phyloP scores from a whole-genome alignment of 164 flowering plant species.

The Brasenia schreberi region DNA sequence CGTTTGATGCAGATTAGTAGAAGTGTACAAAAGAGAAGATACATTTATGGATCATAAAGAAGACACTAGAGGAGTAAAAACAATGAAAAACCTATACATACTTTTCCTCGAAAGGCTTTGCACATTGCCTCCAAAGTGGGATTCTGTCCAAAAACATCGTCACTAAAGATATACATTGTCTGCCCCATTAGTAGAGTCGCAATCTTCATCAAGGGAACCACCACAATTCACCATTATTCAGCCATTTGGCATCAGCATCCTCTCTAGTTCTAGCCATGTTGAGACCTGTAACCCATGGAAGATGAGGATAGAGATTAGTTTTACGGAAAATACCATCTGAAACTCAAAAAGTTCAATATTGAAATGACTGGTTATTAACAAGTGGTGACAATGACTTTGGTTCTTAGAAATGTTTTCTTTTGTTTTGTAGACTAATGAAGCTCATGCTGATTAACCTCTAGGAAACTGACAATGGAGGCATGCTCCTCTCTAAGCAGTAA shows the following conservation, averaged over 20 bases:
- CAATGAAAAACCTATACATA: constrained; percentile 10
- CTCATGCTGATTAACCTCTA: too few species aligned
- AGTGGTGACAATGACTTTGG: too few species aligned
- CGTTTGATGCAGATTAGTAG: too few species aligned
- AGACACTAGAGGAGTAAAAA: not conserved
- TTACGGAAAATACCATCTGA: not conserved
- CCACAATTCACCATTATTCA: constrained; percentile 92
- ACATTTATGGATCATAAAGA: too few species aligned
- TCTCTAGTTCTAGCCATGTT: constrained; percentile 50
- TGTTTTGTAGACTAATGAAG: too few species aligned
- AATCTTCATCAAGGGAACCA: constrained; percentile 17
- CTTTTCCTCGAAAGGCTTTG: constrained; percentile 53
- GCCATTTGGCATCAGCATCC: constrained; percentile 55
- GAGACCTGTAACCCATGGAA: constrained; percentile 9
- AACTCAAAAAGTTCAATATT: too few species aligned
- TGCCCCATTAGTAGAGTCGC: constrained; percentile 8
- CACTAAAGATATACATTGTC: not conserved
- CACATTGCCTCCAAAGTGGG: constrained; percentile 42
- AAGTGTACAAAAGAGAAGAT: too few species aligned
- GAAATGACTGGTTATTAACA: too few species aligned
- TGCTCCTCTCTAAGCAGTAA: too few species aligned
- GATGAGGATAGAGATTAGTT: not conserved
- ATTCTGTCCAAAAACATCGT: constrained; percentile 31
- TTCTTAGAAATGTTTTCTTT: too few species aligned
- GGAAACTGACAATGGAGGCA: too few species aligned